phyloP scores from a whole-genome alignment of 225 moss, liverwort and hornwort genomes.

The Rhytidiadelphus loreus region DNA sequence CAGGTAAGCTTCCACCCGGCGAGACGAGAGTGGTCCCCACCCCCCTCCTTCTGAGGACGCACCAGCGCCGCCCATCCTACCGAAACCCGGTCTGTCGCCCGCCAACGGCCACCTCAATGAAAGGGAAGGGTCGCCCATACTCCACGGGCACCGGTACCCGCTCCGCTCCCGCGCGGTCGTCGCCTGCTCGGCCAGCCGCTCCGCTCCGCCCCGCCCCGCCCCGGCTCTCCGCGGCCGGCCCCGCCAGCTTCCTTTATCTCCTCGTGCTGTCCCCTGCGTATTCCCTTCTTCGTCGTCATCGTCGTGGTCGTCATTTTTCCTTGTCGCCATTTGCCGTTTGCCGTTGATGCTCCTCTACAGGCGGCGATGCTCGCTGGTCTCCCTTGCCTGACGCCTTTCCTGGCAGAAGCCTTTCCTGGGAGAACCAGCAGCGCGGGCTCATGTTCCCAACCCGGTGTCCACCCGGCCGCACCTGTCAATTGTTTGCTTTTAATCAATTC shows the following conservation, averaged over 20 bases:
- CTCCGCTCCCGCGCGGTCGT: background rate
- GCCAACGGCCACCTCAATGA: constrained; percentile 13
- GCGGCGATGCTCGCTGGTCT: background rate
- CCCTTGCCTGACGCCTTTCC: background rate
- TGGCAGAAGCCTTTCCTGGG: background rate
- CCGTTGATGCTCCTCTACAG: background rate
- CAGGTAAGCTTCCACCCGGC: background rate
- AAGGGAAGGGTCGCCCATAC: constrained; percentile 18
- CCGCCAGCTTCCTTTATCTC: background rate
- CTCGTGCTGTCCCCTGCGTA: background rate
- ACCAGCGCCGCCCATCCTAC: background rate
- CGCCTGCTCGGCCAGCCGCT: background rate
- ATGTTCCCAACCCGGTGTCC: background rate
- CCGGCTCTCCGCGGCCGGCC: background rate
- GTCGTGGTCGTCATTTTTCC: background rate
- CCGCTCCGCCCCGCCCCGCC: background rate
- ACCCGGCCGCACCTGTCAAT: background rate
- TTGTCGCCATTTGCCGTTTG: background rate
- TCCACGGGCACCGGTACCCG: constrained; percentile 8
- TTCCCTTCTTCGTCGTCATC: background rate
- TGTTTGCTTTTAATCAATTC: background rate
- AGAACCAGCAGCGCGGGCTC: background rate
- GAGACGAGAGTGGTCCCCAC: background rate
- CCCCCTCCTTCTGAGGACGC: background rate
- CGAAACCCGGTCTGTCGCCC: background rate